Evolutionary conservation across 1,284 basidiomycete genomes (phyloP).

Genomic region (Marasmius tenuissimus): DNA sequence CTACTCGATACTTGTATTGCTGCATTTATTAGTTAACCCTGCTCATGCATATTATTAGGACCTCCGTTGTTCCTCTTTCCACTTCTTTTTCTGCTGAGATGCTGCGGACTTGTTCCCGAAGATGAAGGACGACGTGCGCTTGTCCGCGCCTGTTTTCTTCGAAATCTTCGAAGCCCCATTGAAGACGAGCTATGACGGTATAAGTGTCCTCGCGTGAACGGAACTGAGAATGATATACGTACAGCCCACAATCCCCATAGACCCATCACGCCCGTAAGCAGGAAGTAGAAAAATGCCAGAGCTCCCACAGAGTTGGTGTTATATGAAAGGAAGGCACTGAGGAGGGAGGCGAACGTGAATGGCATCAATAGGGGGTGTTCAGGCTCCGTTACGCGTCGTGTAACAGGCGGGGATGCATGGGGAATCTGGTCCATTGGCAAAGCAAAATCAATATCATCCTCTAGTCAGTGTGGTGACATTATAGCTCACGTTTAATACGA

Average conservation of each 20-base stretch:
- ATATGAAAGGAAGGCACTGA: conserved; percentile 66
- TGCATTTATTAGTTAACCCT: not conserved
- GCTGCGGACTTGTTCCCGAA: conserved; percentile 77
- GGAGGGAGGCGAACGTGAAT: conserved; percentile 46
- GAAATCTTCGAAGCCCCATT: conserved; percentile 55
- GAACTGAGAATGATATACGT: conserved; percentile 26
- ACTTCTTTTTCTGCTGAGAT: conserved; percentile 66
- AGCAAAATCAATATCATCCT: conserved; percentile 3
- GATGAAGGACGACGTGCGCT: conserved; percentile 74
- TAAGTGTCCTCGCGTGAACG: not conserved
- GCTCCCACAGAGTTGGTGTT: conserved; percentile 59
- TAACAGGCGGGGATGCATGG: conserved; percentile 29
- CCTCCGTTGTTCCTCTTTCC: conserved; percentile 45
- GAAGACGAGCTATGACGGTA: conserved; percentile 55
- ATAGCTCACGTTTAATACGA: conserved; percentile 58
- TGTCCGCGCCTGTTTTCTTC: conserved; percentile 76
- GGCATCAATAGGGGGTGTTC: conserved; percentile 65
- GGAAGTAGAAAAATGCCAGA: conserved; percentile 50
- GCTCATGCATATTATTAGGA: conserved; percentile 17
- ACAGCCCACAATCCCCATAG: conserved; percentile 75
- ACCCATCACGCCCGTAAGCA: conserved; percentile 51
- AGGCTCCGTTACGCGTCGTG: conserved; percentile 18
- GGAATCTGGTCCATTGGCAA: conserved; percentile 39
- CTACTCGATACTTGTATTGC: not conserved
- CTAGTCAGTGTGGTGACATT: not conserved